Percentiles rank a stretch among this genome's conserved stretches.
Conservation (phyloP, 495 filamentous ascomycete genomes). For the Podospora australis region DNA sequence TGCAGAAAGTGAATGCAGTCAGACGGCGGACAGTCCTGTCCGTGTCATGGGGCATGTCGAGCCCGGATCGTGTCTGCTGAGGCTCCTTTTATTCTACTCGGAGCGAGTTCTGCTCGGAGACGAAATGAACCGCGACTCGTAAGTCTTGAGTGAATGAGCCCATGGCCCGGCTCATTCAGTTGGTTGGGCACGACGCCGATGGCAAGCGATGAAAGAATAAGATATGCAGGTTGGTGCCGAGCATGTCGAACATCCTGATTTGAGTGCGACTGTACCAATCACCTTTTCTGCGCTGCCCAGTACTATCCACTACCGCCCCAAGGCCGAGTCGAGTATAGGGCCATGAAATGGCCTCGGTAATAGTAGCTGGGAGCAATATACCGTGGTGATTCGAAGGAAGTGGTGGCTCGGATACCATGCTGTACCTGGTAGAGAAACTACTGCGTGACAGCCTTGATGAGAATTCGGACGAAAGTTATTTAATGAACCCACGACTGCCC, state of each 20-base stretch:
- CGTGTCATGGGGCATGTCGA: not conserved
- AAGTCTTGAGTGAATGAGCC: not conserved
- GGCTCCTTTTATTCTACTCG: not conserved
- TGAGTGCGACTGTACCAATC: not conserved
- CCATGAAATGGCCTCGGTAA: too few relatives aligned
- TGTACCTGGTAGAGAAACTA: too few relatives aligned
- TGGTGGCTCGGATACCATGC: too few relatives aligned
- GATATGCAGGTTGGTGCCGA: not conserved
- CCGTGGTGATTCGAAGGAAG: too few relatives aligned
- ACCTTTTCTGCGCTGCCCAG: not conserved
- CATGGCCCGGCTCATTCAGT: not conserved
- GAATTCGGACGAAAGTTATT: too few relatives aligned
- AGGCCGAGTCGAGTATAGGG: not conserved
- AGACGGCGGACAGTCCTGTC: conserved; percentile 4
- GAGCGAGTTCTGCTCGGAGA: not conserved
- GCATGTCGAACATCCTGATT: not conserved
- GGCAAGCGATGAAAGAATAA: not conserved
- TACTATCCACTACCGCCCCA: too few relatives aligned
- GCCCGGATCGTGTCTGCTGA: not conserved
- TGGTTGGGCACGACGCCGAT: not conserved
- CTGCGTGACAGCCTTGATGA: too few relatives aligned
- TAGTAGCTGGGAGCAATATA: too few relatives aligned
- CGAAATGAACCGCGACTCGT: too few relatives aligned
- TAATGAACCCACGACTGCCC: too few relatives aligned
- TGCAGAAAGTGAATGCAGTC: not conserved